phyloP scores from a whole-genome alignment of 495 filamentous ascomycete genomes.

The Daldinia childiae region DNA sequence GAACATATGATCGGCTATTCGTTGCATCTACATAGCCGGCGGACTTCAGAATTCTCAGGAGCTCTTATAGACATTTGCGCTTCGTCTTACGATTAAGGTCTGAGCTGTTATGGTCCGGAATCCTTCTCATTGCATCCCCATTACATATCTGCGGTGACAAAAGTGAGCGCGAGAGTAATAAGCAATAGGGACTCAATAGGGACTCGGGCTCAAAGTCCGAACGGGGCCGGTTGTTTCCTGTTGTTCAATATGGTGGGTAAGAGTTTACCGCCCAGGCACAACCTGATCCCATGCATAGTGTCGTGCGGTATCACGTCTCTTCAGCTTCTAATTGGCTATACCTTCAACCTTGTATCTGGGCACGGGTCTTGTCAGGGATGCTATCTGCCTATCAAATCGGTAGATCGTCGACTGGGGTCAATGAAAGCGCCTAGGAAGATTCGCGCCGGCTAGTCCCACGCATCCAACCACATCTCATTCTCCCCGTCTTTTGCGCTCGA shows the following conservation, averaged over 20 bases:
- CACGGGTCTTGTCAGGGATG: slow-evolving; percentile 39
- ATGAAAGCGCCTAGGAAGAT: slow-evolving; percentile 37
- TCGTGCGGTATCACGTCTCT: slow-evolving; percentile 42
- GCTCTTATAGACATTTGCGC: slow-evolving; percentile 2
- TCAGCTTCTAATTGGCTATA: slow-evolving; percentile 36
- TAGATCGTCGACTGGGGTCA: slow-evolving; percentile 43
- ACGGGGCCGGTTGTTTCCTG: slow-evolving; percentile 17
- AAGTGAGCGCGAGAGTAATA: slow-evolving; percentile 15
- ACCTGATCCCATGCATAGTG: slow-evolving; percentile 42
- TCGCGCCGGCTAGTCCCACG: slow-evolving; percentile 40
- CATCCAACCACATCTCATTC: slow-evolving; percentile 39
- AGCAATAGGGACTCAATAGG: slow-evolving; percentile 19
- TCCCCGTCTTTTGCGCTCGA: slow-evolving; percentile 40
- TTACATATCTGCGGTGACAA: slow-evolving; percentile 9
- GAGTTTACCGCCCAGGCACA: slow-evolving; percentile 46
- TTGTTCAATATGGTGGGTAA: slow-evolving; percentile 24
- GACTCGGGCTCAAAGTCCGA: slow-evolving; percentile 32
- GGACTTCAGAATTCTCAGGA: neutral
- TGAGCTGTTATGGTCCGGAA: neutral
- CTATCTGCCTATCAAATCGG: slow-evolving; percentile 43
- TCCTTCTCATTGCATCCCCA: neutral
- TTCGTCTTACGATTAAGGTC: neutral
- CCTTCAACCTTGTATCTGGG: slow-evolving; percentile 38
- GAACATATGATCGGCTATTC: slow-evolving; percentile 14
- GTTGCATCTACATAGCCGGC: slow-evolving; percentile 6